phyloP scores from a whole-genome alignment of 805 yeast species.

The Starmerella khaoyaiensis region DNA sequence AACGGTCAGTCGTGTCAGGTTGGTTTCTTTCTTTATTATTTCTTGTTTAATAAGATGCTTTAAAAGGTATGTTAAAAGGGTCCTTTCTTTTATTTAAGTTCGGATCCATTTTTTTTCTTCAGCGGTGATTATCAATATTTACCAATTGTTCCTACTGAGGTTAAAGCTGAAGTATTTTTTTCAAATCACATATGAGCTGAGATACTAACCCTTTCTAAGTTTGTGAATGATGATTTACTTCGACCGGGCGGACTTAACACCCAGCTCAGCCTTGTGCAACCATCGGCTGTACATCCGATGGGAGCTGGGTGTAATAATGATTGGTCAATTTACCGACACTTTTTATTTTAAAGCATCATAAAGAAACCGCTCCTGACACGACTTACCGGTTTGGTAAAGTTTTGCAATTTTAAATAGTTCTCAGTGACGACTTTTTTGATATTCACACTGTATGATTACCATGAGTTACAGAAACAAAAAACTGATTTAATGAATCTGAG shows the following conservation, averaged over 20 bases:
- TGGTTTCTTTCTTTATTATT: too few relatives aligned
- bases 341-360: neutral
- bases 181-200: conserved; percentile 25
- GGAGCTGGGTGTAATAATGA: conserved; percentile 19
- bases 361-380: conserved; percentile 10
- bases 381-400: neutral
- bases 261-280: conserved; percentile 18
- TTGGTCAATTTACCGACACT: conserved; percentile 23
- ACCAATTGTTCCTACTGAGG: conserved; percentile 31
- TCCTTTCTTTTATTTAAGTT: too few relatives aligned
- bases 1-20: conserved; percentile 3
- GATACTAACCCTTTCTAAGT: conserved; percentile 17
- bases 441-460: conserved; percentile 30
- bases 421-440: conserved; percentile 25
- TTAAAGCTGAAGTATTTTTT: conserved; percentile 19
- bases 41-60: neutral
- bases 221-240: conserved; percentile 27
- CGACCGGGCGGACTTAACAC: conserved; percentile 32
- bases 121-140: conserved; percentile 24
- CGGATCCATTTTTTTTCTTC: too few relatives aligned
- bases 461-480: conserved; percentile 23
- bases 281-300: conserved; percentile 24
- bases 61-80: conserved; percentile 20
- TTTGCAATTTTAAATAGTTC: neutral
- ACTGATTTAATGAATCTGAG: conserved; percentile 32